Evolutionary conservation across 2,329 filamentous ascomycete species (phyloP), one percentile per base, ranked within the genome.

Genomic region (Lasiodiplodia sp.): DNA sequence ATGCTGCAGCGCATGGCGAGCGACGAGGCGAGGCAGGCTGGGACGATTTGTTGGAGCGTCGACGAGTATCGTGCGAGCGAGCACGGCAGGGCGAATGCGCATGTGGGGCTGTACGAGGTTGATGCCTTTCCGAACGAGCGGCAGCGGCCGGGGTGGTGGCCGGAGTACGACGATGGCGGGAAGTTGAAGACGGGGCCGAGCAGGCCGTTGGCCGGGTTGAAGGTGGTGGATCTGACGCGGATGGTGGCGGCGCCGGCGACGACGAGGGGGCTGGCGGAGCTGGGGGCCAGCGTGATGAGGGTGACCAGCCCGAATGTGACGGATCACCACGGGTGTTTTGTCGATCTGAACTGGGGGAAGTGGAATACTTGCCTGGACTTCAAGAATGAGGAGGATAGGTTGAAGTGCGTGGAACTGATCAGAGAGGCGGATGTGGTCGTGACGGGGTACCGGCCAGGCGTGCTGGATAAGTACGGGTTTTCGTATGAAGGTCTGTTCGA

Each of bases 301-400:
- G 74, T 85, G 21, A 83, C 82, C 0, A 75, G 76, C 1, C 73
- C 78, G 1, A 73, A 80, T 12, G 62, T 84, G 6, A 75, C 80
- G 0, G 83, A 85, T 57, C 72, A 83, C 68, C 79, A 78, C 0
- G 60, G 63, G 0, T 62, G 85, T 18, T 82, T 84, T 55, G 75
- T 76, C 1, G 84, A 87, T 69, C 74, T 86, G 3, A 85, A 81
- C 69, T 83, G 80, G 78, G 85, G 85, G 1, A 87, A 87, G 70
- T 83, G 83, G 80, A 84, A 81, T 34, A 70, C 77, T 0, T 73
- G 79, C 64, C 75, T 87, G 0, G 79, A 87, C 71, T 78, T 87
- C 25, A 76, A 77, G 0, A 72, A 78, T 0, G 76, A 79, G 56
- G 76, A 71, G 16, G 81, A 83, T 62, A 74, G 79, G 0, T 72